These are phyloP conservation scores for Punctularia strigosozonata DNA, from an alignment of 768 basidiomycete species.

Conservation along the genomic window DNA sequence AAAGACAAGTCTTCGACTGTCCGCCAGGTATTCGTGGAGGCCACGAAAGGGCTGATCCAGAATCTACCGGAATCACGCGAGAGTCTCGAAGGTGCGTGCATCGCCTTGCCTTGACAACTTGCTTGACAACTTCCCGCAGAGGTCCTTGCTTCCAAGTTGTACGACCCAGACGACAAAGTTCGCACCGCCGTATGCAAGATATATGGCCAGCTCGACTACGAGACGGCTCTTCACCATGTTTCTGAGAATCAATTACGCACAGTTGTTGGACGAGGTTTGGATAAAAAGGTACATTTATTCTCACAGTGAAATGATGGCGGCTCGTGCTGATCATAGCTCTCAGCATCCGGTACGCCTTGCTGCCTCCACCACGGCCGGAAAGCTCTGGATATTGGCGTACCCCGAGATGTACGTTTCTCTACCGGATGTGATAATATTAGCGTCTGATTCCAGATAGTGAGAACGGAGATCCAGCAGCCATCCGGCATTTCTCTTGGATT, in stretches of 20 bases:
- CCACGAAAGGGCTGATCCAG: slow-evolving; percentile 44
- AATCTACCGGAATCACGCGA: slow-evolving; percentile 57
- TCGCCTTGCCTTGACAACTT: slow-evolving; percentile 2
- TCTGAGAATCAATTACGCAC: slow-evolving; percentile 45
- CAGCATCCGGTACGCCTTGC: slow-evolving; percentile 57
- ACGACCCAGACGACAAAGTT: slow-evolving; percentile 88
- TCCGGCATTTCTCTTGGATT: slow-evolving; percentile 87
- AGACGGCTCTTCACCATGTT: slow-evolving; percentile 78
- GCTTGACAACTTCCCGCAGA: slow-evolving; percentile 23
- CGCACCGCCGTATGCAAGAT: slow-evolving; percentile 75
- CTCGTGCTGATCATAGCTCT: slow-evolving; percentile 3
- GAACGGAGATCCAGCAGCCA: slow-evolving; percentile 59
- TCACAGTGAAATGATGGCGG: neutral
- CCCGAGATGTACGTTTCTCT: slow-evolving; percentile 68
- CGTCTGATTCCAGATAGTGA: slow-evolving; percentile 38
- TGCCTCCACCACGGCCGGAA: slow-evolving; percentile 67
- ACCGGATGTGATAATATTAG: neutral
- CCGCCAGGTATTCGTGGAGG: slow-evolving; percentile 71
- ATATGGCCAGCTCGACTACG: slow-evolving; percentile 81
- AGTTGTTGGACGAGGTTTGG: slow-evolving; percentile 62
- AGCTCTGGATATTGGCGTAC: slow-evolving; percentile 71
- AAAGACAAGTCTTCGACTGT: slow-evolving; percentile 66
- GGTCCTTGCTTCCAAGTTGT: slow-evolving; percentile 48
- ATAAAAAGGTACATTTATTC: slow-evolving; percentile 61
- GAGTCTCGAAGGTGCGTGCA: slow-evolving; percentile 58